A percentile compares a stretch with the other conserved stretches of the same genome.
These are phyloP conservation scores for Salix viminalis DNA, from an alignment of 345 rosid species.

Conservation along the genomic window DNA sequence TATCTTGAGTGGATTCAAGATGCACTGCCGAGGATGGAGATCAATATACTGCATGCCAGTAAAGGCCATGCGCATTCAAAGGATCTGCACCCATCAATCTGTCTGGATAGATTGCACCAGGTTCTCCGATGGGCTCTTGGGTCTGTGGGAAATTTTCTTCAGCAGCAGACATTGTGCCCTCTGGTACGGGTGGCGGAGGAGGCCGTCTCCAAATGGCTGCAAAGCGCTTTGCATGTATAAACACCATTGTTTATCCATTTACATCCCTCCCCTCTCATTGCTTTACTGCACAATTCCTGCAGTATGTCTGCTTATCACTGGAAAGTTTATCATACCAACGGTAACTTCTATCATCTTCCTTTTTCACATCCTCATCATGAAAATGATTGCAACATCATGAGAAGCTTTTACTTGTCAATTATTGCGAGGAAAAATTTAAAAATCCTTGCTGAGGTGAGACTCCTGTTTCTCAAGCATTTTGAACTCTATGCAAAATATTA, in stretches of 20 bases:
- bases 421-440: not conserved
- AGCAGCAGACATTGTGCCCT: slow-evolving; percentile 97
- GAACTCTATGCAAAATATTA: not conserved
- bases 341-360: slow-evolving; percentile 33
- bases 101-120: slow-evolving; percentile 91
- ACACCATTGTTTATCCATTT: slow-evolving; percentile 97
- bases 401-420: not conserved
- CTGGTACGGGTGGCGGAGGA: slow-evolving; percentile 90
- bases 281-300: slow-evolving; percentile 89
- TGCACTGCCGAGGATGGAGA: slow-evolving; percentile 99
- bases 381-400: not conserved
- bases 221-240: slow-evolving; percentile 84
- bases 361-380: not conserved
- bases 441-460: not conserved
- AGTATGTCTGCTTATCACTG: slow-evolving; percentile 92
- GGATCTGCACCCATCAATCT: slow-evolving; percentile 98
- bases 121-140: slow-evolving; percentile 99
- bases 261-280: slow-evolving; percentile 87
- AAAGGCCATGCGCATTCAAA: slow-evolving; percentile 93
- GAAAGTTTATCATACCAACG: slow-evolving; percentile 95
- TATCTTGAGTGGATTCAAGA: slow-evolving; percentile 91
- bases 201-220: slow-evolving; percentile 92
- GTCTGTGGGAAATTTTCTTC: slow-evolving; percentile 82
- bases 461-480: not conserved
- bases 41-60: slow-evolving; percentile 93